phyloP scores from a whole-genome alignment of 306 rosid genomes.

The Lagenaria siceraria region DNA sequence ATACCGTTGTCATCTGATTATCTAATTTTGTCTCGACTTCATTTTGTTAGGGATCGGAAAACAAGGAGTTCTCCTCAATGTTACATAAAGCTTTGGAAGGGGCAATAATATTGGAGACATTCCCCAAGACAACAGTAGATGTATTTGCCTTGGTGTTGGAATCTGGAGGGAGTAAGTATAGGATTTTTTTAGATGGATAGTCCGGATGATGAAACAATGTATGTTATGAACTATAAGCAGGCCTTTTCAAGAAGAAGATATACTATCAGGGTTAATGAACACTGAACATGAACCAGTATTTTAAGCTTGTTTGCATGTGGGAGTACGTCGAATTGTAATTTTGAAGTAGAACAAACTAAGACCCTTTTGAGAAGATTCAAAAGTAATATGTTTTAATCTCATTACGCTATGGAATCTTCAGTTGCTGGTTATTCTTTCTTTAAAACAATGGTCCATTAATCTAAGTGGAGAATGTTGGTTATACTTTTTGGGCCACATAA shows the following conservation, averaged over 20 bases:
- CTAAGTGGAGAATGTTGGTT: background rate
- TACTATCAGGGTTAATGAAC: background rate
- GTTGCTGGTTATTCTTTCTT: background rate
- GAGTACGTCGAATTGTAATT: background rate
- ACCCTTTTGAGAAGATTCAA: background rate
- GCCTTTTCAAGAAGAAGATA: too few species aligned
- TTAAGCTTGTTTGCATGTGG: background rate
- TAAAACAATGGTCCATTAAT: background rate
- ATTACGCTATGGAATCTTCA: background rate
- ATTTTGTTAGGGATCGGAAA: conserved; percentile 55
- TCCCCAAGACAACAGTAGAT: conserved; percentile 94
- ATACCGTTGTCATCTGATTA: conserved; percentile 3
- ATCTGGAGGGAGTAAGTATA: conserved; percentile 87
- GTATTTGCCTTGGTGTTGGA: conserved; percentile 92
- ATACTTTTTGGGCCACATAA: background rate
- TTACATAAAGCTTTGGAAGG: conserved; percentile 94
- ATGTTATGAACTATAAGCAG: too few species aligned
- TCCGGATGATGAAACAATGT: too few species aligned
- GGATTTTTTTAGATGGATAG: background rate
- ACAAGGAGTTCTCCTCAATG: conserved; percentile 66
- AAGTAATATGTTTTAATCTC: background rate
- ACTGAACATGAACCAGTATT: background rate
- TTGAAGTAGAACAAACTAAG: background rate
- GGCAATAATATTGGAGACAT: conserved; percentile 71
- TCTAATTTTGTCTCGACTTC: conserved; percentile 8